Evolutionary conservation across 352 stramenopile genomes (phyloP).

Genomic region (Pythium biforme): DNA sequence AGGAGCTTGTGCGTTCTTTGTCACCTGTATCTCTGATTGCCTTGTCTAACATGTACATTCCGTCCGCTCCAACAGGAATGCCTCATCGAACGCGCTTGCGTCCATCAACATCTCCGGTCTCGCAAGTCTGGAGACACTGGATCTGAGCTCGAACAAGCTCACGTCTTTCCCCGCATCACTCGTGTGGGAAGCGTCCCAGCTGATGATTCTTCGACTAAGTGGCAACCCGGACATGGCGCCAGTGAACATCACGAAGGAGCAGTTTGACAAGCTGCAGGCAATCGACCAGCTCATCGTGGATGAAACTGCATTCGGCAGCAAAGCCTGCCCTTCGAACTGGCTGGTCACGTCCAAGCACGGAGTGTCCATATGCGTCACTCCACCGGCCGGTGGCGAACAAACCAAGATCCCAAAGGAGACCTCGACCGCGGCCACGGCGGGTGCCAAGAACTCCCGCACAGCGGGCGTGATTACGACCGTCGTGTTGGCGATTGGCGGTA

Average conservation of each 20-base stretch:
- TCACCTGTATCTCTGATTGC: background rate
- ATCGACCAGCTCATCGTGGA: constrained; percentile 5
- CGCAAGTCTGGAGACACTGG: background rate
- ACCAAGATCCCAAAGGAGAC: background rate
- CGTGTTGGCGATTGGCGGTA: background rate
- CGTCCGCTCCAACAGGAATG: background rate
- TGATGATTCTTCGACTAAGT: constrained; percentile 5
- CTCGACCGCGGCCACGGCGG: background rate
- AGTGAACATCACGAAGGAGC: constrained; percentile 4
- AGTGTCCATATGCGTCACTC: background rate
- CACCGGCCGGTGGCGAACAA: background rate
- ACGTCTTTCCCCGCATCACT: background rate
- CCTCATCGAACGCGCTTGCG: constrained; percentile 1
- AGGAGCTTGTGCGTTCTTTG: background rate
- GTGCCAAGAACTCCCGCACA: background rate
- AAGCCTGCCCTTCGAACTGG: background rate
- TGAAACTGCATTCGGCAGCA: background rate
- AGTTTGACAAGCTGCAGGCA: constrained; percentile 6
- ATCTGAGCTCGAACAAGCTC: constrained; percentile 20
- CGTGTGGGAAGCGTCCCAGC: constrained; percentile 1
- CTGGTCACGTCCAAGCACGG: constrained; percentile 1
- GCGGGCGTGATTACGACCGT: constrained; percentile 7
- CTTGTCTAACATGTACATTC: background rate
- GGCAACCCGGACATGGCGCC: constrained; percentile 7
- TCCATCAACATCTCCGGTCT: background rate